phyloP scores from a whole-genome alignment of 257 asterid genomes.

The Scutellaria minor region DNA sequence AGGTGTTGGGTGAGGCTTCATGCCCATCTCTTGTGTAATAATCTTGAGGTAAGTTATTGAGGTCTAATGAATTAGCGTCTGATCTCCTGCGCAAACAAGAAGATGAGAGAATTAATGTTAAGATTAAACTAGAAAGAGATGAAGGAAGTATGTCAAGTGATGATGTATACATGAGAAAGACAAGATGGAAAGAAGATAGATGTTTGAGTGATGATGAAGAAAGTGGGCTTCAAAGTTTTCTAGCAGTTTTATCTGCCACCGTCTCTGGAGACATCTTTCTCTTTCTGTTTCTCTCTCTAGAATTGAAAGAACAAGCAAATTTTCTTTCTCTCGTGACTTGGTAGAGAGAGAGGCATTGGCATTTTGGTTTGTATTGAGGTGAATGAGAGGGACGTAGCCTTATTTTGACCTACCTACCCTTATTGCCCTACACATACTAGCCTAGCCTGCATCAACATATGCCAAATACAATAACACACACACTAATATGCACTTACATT shows the following conservation, averaged over 20 bases:
- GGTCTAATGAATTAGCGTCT: conserved; percentile 79
- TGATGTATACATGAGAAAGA: conserved; percentile 47
- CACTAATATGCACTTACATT: not conserved
- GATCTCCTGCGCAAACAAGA: conserved; percentile 61
- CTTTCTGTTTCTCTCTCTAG: conserved; percentile 41
- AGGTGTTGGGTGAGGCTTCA: conserved; percentile 58
- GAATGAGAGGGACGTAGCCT: conserved; percentile 61
- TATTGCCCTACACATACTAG: conserved; percentile 46
- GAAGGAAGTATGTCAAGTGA: conserved; percentile 40
- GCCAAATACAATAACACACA: conserved; percentile 19
- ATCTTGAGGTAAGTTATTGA: conserved; percentile 88
- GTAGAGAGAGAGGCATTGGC: conserved; percentile 35
- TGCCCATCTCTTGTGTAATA: conserved; percentile 57
- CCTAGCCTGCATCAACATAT: conserved; percentile 35
- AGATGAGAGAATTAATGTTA: not conserved
- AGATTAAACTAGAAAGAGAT: conserved; percentile 1
- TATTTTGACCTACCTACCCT: conserved; percentile 39
- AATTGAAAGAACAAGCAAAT: conserved; percentile 56
- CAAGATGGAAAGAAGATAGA: too few relatives aligned
- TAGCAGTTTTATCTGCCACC: conserved; percentile 70
- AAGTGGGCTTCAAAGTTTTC: conserved; percentile 58
- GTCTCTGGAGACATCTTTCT: conserved; percentile 50
- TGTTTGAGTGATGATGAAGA: conserved; percentile 77
- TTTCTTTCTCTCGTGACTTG: conserved; percentile 65
- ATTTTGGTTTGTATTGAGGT: conserved; percentile 41